phyloP scores from a whole-genome alignment of 257 asterid species.

The Solanum rostratum region DNA sequence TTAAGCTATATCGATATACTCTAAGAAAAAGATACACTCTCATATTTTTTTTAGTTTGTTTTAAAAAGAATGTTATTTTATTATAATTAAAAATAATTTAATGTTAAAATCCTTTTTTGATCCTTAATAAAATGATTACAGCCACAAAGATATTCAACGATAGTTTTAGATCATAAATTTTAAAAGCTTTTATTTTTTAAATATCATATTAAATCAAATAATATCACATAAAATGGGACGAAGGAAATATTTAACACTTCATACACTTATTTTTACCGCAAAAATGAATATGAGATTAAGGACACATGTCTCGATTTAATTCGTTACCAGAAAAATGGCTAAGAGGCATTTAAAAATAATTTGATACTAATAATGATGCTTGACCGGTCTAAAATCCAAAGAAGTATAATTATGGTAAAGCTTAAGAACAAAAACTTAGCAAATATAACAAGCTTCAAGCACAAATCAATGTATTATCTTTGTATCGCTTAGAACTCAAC shows the following conservation, averaged over 20 bases:
- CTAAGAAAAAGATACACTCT: background rate
- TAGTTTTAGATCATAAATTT: background rate
- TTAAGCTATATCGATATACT: background rate
- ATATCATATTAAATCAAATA: background rate
- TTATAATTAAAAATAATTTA: background rate
- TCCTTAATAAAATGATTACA: background rate
- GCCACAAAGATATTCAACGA: background rate
- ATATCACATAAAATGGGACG: fast-evolving
- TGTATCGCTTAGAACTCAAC: background rate
- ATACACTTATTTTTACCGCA: too few species aligned
- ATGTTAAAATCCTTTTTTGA: background rate
- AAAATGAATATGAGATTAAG: background rate
- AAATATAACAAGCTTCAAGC: background rate
- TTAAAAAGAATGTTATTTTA: background rate
- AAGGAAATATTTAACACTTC: background rate
- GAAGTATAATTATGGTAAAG: background rate
- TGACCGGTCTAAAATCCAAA: too few species aligned
- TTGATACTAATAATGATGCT: too few species aligned
- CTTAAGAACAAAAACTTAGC: background rate
- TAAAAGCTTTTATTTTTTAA: background rate
- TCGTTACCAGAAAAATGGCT: background rate
- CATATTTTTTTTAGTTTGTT: background rate
- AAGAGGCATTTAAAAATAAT: too few species aligned
- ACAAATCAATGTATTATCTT: too few species aligned
- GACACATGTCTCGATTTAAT: background rate